phyloP scores from a whole-genome alignment of 805 yeast genomes.

The Candida ulmi region DNA sequence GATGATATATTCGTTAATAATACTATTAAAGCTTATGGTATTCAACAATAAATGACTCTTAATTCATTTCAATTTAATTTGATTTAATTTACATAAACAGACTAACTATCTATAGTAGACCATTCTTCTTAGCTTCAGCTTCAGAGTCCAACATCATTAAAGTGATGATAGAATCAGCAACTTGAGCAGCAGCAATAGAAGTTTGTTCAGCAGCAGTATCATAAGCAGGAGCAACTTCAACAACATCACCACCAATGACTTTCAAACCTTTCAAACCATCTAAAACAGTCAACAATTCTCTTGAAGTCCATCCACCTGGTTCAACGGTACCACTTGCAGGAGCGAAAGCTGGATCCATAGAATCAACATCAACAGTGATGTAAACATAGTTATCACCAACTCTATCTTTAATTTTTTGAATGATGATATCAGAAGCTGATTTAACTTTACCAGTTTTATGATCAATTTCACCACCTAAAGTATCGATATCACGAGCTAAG shows the following conservation, averaged over 20 bases:
- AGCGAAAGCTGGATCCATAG: conserved; percentile 45
- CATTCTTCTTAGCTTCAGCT: neutral
- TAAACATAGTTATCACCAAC: conserved; percentile 38
- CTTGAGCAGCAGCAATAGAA: conserved; percentile 59
- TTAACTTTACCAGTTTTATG: neutral
- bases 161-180: conserved; percentile 43
- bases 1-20: neutral
- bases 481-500: conserved; percentile 43
- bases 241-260: conserved; percentile 46
- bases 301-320: conserved; percentile 45
- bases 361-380: conserved; percentile 45
- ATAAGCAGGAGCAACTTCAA: conserved; percentile 55
- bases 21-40: neutral
- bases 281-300: conserved; percentile 39
- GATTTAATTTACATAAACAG: too few relatives aligned
- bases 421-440: conserved; percentile 25
- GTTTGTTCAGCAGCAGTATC: conserved; percentile 64
- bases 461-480: conserved; percentile 24
- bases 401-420: conserved; percentile 28
- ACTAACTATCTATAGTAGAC: neutral
- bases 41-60: too few relatives aligned
- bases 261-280: conserved; percentile 41
- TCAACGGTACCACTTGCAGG: conserved; percentile 53
- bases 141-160: conserved; percentile 29
- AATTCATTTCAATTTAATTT: too few relatives aligned